Conservation (phyloP, 345 rosid species). For the Aurinia saxatilis region DNA sequence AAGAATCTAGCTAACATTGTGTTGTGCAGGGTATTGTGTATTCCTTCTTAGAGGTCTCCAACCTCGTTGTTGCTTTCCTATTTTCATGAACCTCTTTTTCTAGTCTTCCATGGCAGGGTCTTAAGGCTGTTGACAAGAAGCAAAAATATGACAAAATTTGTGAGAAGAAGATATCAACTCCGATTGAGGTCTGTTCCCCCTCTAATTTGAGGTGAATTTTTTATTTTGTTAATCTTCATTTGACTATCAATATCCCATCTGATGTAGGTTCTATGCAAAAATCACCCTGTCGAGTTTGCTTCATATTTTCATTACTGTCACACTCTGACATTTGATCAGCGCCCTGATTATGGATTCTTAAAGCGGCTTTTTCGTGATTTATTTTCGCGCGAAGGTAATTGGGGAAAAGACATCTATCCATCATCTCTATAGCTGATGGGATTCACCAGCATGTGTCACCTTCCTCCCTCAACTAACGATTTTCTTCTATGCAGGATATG, state of each 20-base stretch:
- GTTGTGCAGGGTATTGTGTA: too few species aligned
- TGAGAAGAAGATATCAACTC: slow-evolving; percentile 82
- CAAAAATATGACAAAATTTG: slow-evolving; percentile 86
- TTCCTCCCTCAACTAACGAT: neutral
- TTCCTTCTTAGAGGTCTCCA: neutral
- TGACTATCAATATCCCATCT: neutral
- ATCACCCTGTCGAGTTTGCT: slow-evolving; percentile 79
- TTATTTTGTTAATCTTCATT: neutral
- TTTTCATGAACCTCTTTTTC: slow-evolving; percentile 20
- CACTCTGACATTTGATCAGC: slow-evolving; percentile 77
- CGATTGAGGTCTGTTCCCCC: slow-evolving; percentile 58
- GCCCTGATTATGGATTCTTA: slow-evolving; percentile 91
- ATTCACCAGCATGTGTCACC: neutral
- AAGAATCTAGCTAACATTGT: neutral
- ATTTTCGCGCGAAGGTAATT: slow-evolving; percentile 76
- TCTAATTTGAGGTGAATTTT: neutral
- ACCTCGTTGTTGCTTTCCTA: slow-evolving; percentile 1
- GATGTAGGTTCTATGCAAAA: slow-evolving; percentile 68
- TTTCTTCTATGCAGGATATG: slow-evolving; percentile 50
- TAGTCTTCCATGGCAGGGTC: slow-evolving; percentile 96
- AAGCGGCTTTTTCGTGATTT: slow-evolving; percentile 80
- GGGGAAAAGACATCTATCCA: neutral
- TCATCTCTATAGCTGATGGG: neutral
- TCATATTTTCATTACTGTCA: slow-evolving; percentile 88
- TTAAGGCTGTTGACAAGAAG: slow-evolving; percentile 81